Evolutionary conservation across 805 yeast genomes (phyloP).

Genomic region (Nakazawaea ishiwadae): DNA sequence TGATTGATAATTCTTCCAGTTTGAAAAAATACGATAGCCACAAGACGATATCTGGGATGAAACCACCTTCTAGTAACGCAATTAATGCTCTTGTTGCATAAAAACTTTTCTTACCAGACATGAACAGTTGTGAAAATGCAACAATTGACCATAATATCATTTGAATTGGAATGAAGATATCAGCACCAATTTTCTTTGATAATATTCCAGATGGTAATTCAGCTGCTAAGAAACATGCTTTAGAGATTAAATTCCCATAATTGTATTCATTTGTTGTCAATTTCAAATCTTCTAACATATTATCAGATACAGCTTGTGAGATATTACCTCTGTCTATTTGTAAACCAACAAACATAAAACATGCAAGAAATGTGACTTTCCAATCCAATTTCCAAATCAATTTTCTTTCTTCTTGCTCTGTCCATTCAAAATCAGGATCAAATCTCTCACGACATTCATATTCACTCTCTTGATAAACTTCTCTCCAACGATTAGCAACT

Average conservation of each 20-base stretch:
- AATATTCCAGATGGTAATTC: conserved; percentile 60
- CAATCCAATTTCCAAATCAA: conserved; percentile 49
- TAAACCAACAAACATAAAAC: conserved; percentile 46
- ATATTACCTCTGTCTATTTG: conserved; percentile 54
- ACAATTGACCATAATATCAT: conserved; percentile 48
- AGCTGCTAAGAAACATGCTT: conserved; percentile 43
- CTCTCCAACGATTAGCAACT: conserved; percentile 39
- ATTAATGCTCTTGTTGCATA: conserved; percentile 27
- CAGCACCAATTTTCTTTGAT: conserved; percentile 56
- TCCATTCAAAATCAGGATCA: conserved; percentile 58
- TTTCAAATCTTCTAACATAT: conserved; percentile 41
- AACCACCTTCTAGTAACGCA: conserved; percentile 32
- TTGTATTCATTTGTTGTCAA: conserved; percentile 52
- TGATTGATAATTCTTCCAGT: conserved; percentile 34
- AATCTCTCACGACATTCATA: conserved; percentile 54
- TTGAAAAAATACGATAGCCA: conserved; percentile 34
- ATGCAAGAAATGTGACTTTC: conserved; percentile 51
- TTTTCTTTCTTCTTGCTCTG: conserved; percentile 42
- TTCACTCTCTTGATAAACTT: conserved; percentile 39
- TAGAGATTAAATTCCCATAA: conserved; percentile 40
- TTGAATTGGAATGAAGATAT: conserved; percentile 50
- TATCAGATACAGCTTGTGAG: conserved; percentile 50
- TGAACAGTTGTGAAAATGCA: conserved; percentile 32
- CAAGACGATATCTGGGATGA: conserved; percentile 27
- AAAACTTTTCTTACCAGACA: conserved; percentile 22